Evolutionary conservation across 306 rosid genomes (phyloP).

Genomic region (Dicorynia guianensis): DNA sequence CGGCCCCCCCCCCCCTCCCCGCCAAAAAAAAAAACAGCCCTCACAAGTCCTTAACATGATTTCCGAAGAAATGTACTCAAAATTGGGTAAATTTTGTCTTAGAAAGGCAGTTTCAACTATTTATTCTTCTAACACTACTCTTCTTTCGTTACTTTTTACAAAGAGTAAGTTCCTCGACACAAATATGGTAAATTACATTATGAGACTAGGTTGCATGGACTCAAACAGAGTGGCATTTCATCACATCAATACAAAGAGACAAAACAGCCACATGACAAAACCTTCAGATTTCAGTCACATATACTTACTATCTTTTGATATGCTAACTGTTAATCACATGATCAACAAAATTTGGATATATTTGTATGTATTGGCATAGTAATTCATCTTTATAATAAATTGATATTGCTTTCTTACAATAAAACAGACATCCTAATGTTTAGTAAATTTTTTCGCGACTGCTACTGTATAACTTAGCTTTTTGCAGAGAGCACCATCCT

Average conservation of each 20-base stretch:
- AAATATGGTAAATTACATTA: neutral
- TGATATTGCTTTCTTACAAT: neutral
- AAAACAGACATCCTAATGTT: neutral
- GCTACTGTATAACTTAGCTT: neutral
- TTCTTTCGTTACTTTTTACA: neutral
- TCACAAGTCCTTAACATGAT: slow-evolving; percentile 5
- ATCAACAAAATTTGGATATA: too few relatives aligned
- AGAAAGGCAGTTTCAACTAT: neutral
- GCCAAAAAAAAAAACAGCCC: neutral
- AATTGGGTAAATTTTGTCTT: neutral
- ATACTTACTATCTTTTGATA: too few relatives aligned
- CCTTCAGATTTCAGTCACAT: neutral
- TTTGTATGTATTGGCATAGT: too few relatives aligned
- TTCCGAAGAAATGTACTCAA: neutral
- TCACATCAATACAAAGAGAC: neutral
- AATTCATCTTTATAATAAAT: neutral
- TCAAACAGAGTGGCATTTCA: neutral
- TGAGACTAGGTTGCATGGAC: neutral
- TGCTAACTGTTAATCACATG: too few relatives aligned
- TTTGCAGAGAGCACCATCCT: neutral
- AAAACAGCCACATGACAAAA: neutral
- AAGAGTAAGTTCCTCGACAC: neutral
- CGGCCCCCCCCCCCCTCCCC: too few relatives aligned
- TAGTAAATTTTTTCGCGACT: too few relatives aligned
- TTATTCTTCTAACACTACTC: neutral